These are phyloP conservation scores for Aspergillus hortae DNA, from an alignment of 2,329 filamentous ascomycete species.

Conservation along the genomic window DNA sequence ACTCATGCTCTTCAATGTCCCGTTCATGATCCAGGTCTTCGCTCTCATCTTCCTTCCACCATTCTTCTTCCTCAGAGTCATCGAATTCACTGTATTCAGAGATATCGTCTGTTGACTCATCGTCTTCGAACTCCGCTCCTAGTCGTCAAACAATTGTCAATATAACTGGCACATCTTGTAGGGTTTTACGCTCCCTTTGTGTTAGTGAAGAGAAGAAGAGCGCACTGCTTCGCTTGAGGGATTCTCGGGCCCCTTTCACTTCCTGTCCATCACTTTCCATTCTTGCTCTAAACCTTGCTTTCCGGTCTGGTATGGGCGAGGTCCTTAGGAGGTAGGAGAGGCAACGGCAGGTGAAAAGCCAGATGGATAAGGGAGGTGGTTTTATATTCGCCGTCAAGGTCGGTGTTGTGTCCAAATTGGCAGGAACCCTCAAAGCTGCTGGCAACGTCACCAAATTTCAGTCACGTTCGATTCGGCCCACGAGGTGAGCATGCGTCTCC, in stretches of 20 bases:
- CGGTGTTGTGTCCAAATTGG: too few relatives aligned
- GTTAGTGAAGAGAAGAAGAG: background rate
- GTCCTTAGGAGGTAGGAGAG: too few relatives aligned
- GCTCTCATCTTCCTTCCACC: slow-evolving; percentile 9
- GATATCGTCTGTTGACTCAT: slow-evolving; percentile 5
- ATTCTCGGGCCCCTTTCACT: background rate
- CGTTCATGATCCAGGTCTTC: slow-evolving; percentile 8
- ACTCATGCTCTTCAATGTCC: slow-evolving; percentile 17
- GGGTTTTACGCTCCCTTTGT: background rate
- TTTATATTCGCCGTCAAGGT: too few relatives aligned
- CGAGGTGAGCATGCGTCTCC: too few relatives aligned
- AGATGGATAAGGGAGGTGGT: too few relatives aligned
- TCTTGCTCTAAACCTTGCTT: too few relatives aligned
- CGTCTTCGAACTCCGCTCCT: slow-evolving; percentile 7
- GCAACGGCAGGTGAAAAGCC: too few relatives aligned
- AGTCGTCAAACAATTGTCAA: slow-evolving; percentile 5
- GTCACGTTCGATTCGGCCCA: too few relatives aligned
- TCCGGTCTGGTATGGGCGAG: too few relatives aligned
- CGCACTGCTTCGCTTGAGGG: background rate
- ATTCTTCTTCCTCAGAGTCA: slow-evolving; percentile 11
- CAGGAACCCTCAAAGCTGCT: too few relatives aligned
- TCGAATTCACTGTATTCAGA: slow-evolving; percentile 5
- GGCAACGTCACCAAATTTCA: too few relatives aligned
- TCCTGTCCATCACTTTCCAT: background rate
- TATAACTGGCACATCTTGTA: slow-evolving; percentile 1